Conservation (phyloP, 441 rosid genomes). For the Euphorbia celastroides region DNA sequence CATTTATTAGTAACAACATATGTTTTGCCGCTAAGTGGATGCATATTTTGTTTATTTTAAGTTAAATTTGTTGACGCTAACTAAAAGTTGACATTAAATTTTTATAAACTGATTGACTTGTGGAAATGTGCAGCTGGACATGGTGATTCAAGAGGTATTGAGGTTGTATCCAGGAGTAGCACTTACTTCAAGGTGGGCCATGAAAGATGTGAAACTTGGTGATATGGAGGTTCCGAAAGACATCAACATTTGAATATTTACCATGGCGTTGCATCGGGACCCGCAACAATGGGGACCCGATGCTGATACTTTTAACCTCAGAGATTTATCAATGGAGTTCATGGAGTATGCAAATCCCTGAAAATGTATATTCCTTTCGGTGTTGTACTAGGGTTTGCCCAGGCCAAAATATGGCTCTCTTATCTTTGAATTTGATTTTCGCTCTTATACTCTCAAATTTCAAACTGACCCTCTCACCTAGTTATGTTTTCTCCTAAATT, state of each 20-base stretch:
- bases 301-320: conserved; percentile 22
- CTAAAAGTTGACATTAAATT: too few species aligned
- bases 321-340: conserved; percentile 17
- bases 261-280: conserved; percentile 14
- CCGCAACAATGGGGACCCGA: conserved; percentile 20
- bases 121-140: conserved; percentile 8
- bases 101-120: background rate
- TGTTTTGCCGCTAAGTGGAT: too few species aligned
- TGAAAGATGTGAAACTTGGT: conserved; percentile 19
- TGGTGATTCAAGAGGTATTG: conserved; percentile 22
- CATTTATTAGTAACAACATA: too few species aligned
- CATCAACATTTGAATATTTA: conserved; percentile 14
- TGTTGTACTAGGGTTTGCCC: conserved; percentile 20
- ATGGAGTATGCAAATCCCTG: conserved; percentile 14
- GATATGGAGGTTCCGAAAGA: conserved; percentile 21
- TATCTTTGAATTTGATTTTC: conserved; percentile 7
- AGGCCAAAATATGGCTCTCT: conserved; percentile 16
- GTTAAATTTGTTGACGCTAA: too few species aligned
- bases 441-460: conserved; percentile 14
- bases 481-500: conserved; percentile 9
- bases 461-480: conserved; percentile 12
- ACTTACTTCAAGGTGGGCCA: conserved; percentile 19
- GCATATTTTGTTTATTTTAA: too few species aligned
- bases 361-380: conserved; percentile 20
- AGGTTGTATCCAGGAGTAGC: conserved; percentile 13